phyloP scores from a whole-genome alignment of 2,329 filamentous ascomycete species.

The Neocatenulostroma microsporum region DNA sequence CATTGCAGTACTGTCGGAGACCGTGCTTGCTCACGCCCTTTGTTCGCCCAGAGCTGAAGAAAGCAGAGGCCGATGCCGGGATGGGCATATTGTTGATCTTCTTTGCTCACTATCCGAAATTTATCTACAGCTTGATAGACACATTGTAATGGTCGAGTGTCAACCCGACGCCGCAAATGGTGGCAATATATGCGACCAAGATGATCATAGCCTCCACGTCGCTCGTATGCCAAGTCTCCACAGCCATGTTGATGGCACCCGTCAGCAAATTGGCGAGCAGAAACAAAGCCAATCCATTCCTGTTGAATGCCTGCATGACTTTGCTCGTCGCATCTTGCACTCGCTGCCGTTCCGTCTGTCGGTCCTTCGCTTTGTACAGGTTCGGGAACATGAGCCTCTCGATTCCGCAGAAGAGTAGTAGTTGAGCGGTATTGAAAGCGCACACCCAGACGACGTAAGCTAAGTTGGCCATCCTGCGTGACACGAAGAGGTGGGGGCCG shows the following conservation, averaged over 20 bases:
- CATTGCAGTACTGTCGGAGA: too few relatives aligned
- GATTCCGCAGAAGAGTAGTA: constrained; percentile 68
- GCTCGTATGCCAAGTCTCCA: constrained; percentile 69
- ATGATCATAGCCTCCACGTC: constrained; percentile 62
- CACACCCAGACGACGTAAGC: constrained; percentile 89
- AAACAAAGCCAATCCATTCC: constrained; percentile 80
- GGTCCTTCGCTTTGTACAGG: constrained; percentile 52
- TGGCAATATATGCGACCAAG: constrained; percentile 62
- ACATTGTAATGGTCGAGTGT: constrained; percentile 57
- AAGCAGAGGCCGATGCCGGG: too few relatives aligned
- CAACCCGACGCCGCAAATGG: constrained; percentile 61
- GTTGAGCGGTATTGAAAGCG: constrained; percentile 81
- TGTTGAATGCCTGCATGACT: constrained; percentile 76
- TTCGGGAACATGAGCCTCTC: constrained; percentile 72
- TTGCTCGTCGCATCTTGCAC: constrained; percentile 66
- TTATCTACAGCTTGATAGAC: constrained; percentile 58
- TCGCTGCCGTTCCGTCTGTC: constrained; percentile 53
- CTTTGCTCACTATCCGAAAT: too few relatives aligned
- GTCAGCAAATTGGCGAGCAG: constrained; percentile 83
- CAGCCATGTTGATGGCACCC: constrained; percentile 76
- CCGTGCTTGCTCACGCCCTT: too few relatives aligned
- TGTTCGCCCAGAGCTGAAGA: too few relatives aligned
- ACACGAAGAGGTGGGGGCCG: constrained; percentile 68
- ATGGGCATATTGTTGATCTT: too few relatives aligned
- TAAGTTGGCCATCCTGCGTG: constrained; percentile 82